Base-by-base conservation (phyloP, 2,329 filamentous ascomycete genomes). In the Stachybotrys chartarum region DNA sequence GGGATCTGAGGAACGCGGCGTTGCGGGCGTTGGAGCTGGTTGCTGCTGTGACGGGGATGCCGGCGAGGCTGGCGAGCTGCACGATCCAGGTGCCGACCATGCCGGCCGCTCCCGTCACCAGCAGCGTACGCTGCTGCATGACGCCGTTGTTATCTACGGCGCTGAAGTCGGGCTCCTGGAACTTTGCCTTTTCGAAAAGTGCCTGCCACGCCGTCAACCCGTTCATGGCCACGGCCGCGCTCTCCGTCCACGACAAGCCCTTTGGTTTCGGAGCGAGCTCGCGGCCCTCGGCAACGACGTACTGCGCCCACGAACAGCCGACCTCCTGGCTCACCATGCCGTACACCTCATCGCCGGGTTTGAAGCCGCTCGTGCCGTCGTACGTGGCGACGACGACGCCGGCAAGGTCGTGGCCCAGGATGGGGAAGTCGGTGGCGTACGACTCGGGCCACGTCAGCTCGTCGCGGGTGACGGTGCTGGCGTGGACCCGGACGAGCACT, bases 331-430 rank as follows among this genome's bases (percentile, higher is more conserved):
- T 17, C 5, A 51, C n/a, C 49, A 51, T 51, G 30, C 49, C 63
- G 46, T 63, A 70, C 18, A 69, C 62, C 46, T 68, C 60, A 50
- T 64, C 63, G 1, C 66, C 68, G 17, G 61, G 54, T 16, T 59
- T 59, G 50, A 73, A 71, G 17, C 51, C 56, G 17, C 58, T 61
- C 42, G 55, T 48, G 7, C 53, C 52, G 10, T 56, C 58, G 24
- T 51, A 48, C 10, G 51, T 35, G 2, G 30, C 53, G n/a, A 52
- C 49, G 18, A 62, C 53, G 3, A 61, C 52, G 5, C 57, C 61
- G 5, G 56, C 54, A 18, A 61, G 51, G 30, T 58, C 58, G 50
- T 60, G 58, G 1, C 56, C 58, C 14, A 54, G 56, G 8, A 60
- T 56, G 5, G 53, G 57, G 2, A 48, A 35, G 8, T 59, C 49